phyloP scores from a whole-genome alignment of 176 grass and related monocot species.

The Melocanna baccifera region DNA sequence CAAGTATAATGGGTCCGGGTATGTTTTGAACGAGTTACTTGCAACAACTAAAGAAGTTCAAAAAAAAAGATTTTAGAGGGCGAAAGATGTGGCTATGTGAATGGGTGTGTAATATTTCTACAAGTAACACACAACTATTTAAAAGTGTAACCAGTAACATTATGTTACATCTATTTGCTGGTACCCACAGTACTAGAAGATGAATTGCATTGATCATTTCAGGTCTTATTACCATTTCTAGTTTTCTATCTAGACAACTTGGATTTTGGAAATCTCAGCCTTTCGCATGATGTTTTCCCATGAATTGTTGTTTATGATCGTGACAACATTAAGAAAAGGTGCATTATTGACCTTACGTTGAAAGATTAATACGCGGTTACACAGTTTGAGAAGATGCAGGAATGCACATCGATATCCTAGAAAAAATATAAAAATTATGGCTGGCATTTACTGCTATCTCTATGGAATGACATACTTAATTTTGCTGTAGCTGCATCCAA shows the following conservation, averaged over 20 bases:
- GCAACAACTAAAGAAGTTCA: neutral
- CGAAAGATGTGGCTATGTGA: neutral
- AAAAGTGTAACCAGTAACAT: neutral
- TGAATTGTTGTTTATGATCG: neutral
- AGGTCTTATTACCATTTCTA: neutral
- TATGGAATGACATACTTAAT: neutral
- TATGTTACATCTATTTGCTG: no score
- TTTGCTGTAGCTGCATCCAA: neutral
- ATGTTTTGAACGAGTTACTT: neutral
- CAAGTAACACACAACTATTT: neutral
- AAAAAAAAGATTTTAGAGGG: neutral
- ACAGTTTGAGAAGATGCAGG: neutral
- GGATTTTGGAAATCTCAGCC: neutral
- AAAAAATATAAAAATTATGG: no score
- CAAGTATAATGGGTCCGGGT: neutral
- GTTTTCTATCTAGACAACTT: neutral
- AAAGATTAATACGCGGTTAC: neutral
- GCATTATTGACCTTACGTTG: neutral
- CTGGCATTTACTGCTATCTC: neutral
- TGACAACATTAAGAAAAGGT: neutral
- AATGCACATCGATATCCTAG: neutral
- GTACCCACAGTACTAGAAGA: no score
- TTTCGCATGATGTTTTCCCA: neutral
- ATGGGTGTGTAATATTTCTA: neutral
- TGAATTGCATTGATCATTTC: no score